Conservation (phyloP, 257 asterid species). For the Perilla frutescens region DNA sequence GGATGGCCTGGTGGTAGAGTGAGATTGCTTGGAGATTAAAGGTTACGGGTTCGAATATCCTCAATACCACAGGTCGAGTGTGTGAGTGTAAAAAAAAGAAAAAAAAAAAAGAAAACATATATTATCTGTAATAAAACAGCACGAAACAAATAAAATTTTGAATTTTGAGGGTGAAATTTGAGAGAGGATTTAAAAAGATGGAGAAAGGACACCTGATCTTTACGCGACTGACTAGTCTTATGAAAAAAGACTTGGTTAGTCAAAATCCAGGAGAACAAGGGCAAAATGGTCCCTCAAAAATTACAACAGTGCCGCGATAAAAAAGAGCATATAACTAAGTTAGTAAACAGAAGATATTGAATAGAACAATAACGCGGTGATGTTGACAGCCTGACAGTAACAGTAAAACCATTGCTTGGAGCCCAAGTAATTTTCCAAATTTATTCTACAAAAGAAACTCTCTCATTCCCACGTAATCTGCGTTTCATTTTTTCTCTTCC, state of each 20-base stretch:
- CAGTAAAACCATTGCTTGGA: slow-evolving; percentile 37
- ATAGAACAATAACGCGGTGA: neutral
- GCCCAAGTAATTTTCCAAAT: slow-evolving; percentile 38
- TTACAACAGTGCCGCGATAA: neutral
- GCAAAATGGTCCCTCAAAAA: slow-evolving; percentile 2
- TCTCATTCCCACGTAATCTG: slow-evolving; percentile 40
- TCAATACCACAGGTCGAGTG: too few species aligned
- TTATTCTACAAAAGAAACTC: slow-evolving; percentile 34
- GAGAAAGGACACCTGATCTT: too few species aligned
- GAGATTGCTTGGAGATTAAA: too few species aligned
- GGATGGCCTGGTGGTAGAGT: too few species aligned
- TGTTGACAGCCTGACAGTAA: neutral
- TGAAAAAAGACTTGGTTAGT: slow-evolving; percentile 4
- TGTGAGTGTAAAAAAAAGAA: too few species aligned
- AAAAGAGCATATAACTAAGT: neutral
- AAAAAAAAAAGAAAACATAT: too few species aligned
- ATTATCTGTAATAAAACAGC: too few species aligned
- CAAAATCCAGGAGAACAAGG: neutral
- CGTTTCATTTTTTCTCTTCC: slow-evolving; percentile 35
- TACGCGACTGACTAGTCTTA: neutral
- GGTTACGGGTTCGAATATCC: too few species aligned
- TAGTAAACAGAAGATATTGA: neutral
- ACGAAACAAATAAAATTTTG: too few species aligned
- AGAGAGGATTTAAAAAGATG: too few species aligned
- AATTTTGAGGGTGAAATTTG: too few species aligned